These are phyloP conservation scores for Alternaria sp. DNA, from an alignment of 2,329 filamentous ascomycete species.

Conservation along the genomic window DNA sequence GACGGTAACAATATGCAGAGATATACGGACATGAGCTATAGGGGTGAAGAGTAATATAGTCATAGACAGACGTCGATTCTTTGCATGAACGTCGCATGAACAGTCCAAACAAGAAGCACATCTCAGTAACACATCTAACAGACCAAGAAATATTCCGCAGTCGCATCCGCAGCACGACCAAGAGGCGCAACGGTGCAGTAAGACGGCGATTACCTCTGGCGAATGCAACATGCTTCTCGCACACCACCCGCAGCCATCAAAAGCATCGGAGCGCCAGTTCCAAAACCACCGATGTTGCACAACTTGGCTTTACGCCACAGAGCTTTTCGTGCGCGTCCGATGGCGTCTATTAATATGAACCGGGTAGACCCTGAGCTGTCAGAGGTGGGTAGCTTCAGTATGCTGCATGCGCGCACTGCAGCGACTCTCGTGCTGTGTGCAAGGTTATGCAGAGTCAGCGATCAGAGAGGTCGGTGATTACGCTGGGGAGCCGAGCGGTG, in stretches of 20 bases:
- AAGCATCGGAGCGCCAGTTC: constrained; percentile 8
- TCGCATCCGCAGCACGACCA: constrained; percentile 12
- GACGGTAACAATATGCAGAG: background rate
- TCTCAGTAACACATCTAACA: constrained; percentile 1
- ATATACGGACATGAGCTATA: background rate
- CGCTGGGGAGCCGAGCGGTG: constrained; percentile 11
- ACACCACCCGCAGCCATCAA: constrained; percentile 6
- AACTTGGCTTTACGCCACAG: constrained; percentile 8
- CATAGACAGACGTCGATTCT: background rate
- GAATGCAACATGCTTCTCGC: constrained; percentile 8
- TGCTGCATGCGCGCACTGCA: background rate
- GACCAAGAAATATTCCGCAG: constrained; percentile 4
- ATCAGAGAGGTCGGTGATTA: background rate
- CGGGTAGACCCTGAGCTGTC: background rate
- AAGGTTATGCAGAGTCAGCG: constrained; percentile 7
- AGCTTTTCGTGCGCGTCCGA: background rate
- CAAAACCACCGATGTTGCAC: constrained; percentile 13
- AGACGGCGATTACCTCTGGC: constrained; percentile 7
- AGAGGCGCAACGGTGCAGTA: constrained; percentile 2
- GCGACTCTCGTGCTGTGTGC: background rate
- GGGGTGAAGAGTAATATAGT: constrained; percentile 1
- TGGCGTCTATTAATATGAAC: constrained; percentile 10
- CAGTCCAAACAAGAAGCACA: background rate
- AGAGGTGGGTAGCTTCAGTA: background rate
- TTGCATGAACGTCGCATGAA: background rate